Percentiles rank a stretch among this genome's conserved stretches.
These are phyloP conservation scores for Rubroboletus pulcherrimus DNA, from an alignment of 768 basidiomycete genomes.

Conservation along the genomic window DNA sequence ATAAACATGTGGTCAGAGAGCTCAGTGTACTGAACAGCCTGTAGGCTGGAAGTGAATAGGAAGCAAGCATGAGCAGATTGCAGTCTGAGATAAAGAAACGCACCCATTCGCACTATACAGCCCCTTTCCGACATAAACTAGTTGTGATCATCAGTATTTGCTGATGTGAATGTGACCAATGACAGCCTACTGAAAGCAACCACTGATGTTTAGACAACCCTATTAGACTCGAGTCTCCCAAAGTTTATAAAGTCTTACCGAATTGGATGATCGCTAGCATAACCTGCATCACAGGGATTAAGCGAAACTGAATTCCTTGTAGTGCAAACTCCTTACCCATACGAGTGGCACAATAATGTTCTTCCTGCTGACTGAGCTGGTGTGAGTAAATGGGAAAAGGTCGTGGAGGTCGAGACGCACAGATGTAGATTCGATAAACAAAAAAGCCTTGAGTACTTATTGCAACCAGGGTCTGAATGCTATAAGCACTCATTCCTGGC, in stretches of 20 bases:
- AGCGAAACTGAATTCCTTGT: too few species aligned
- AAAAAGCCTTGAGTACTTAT: too few species aligned
- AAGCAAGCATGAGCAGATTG: not conserved
- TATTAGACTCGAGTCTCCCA: not conserved
- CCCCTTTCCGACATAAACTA: not conserved
- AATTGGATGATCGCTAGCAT: constrained; percentile 1
- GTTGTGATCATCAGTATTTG: too few species aligned
- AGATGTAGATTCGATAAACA: not conserved
- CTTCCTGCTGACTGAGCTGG: not conserved
- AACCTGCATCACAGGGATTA: too few species aligned
- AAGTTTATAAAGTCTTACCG: not conserved
- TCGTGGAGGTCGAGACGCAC: not conserved
- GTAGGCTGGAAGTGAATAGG: not conserved
- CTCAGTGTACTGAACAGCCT: too few species aligned
- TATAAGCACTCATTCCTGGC: too few species aligned
- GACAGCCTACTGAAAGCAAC: too few species aligned
- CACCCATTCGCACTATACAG: constrained; percentile 3
- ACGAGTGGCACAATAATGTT: constrained; percentile 1
- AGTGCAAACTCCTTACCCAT: not conserved
- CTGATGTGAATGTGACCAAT: too few species aligned
- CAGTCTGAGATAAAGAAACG: too few species aligned
- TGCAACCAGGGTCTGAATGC: too few species aligned
- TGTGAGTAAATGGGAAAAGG: not conserved
- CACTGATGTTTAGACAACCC: too few species aligned
- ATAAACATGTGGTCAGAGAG: too few species aligned